phyloP scores from a whole-genome alignment of 192 early-diverging fungal species.

The Pilaira anomala region DNA sequence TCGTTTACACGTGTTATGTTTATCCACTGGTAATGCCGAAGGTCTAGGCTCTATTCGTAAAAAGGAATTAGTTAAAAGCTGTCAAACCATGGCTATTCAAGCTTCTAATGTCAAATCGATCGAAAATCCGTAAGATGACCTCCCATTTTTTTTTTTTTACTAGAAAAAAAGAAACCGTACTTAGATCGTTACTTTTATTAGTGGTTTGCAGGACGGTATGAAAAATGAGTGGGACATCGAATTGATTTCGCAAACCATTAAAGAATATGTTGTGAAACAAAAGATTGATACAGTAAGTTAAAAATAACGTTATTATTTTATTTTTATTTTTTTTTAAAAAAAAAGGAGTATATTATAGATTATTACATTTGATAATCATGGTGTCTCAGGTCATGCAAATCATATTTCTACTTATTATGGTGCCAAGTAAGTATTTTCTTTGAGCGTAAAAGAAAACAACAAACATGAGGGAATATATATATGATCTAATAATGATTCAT shows the following conservation, averaged over 20 bases:
- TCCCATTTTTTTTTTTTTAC: not conserved
- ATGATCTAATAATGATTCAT: slow-evolving; percentile 1
- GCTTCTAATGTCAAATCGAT: slow-evolving; percentile 43
- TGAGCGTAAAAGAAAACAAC: slow-evolving; percentile 10
- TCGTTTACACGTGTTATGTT: slow-evolving; percentile 71
- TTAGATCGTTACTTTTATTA: too few relatives aligned
- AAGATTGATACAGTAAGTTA: slow-evolving; percentile 58
- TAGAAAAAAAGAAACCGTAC: too few relatives aligned
- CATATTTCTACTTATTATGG: slow-evolving; percentile 81
- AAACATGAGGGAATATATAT: not conserved
- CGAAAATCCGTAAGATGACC: slow-evolving; percentile 54
- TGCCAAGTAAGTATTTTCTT: slow-evolving; percentile 40
- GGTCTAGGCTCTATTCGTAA: slow-evolving; percentile 58
- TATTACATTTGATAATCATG: slow-evolving; percentile 86
- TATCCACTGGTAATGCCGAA: slow-evolving; percentile 81
- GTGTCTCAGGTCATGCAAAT: slow-evolving; percentile 90
- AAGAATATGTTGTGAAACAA: slow-evolving; percentile 55
- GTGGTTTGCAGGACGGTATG: slow-evolving; percentile 66
- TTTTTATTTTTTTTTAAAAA: not conserved
- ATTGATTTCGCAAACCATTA: slow-evolving; percentile 58
- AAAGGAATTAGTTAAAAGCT: slow-evolving; percentile 63
- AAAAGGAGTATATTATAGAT: slow-evolving; percentile 44
- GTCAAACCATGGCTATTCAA: slow-evolving; percentile 54
- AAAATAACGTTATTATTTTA: too few relatives aligned
- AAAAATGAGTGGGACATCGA: slow-evolving; percentile 58